Evolutionary conservation across 2,329 filamentous ascomycete genomes (phyloP).

Genomic region (Neopestalotiopsis rosae): DNA sequence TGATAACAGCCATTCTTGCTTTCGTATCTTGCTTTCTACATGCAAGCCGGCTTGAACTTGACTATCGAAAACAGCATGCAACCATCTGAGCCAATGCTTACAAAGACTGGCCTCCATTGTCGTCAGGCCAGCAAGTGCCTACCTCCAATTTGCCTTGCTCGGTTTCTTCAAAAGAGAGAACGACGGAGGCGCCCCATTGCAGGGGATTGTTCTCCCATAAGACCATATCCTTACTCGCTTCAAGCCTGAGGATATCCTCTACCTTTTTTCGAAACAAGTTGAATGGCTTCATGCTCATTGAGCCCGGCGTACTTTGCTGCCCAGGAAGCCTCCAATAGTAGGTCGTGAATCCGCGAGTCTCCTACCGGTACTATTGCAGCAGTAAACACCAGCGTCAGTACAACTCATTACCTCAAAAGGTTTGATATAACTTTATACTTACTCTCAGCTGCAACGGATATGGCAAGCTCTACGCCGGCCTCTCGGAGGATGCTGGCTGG

Average conservation of each 20-base stretch:
- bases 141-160: constrained; percentile 35
- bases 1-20: too few species aligned
- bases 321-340: constrained; percentile 45
- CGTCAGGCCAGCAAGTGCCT: constrained; percentile 40
- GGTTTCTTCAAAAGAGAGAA: constrained; percentile 39
- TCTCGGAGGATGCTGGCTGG: constrained; percentile 44
- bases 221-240: constrained; percentile 43
- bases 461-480: constrained; percentile 44
- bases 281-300: constrained; percentile 37
- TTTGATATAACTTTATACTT: constrained; percentile 14
- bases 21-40: too few species aligned
- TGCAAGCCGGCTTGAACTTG: too few species aligned
- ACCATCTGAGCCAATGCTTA: neutral
- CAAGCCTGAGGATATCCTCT: constrained; percentile 45
- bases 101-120: constrained; percentile 7
- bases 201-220: constrained; percentile 49
- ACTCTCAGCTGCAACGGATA: constrained; percentile 35
- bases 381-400: neutral
- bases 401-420: neutral
- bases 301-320: constrained; percentile 45
- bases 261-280: constrained; percentile 47
- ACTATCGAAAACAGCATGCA: neutral
- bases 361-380: constrained; percentile 28
- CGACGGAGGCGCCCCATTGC: constrained; percentile 44
- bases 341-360: constrained; percentile 44